Conservation (phyloP, 139 green algal genomes). For the Coelastrella sp. region DNA sequence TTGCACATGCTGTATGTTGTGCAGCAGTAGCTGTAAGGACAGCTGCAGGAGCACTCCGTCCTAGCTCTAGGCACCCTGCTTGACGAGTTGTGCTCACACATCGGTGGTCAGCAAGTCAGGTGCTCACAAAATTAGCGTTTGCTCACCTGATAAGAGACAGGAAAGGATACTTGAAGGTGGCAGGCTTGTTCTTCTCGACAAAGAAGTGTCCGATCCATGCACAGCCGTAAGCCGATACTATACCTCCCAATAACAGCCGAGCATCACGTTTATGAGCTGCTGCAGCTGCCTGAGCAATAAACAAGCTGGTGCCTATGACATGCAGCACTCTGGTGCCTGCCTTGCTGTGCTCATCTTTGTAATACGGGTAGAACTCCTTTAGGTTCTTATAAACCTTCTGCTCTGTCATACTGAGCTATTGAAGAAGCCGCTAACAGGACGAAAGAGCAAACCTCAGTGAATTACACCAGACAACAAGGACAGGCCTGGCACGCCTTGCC, state of each 20-base stretch:
- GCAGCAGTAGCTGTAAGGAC: background rate
- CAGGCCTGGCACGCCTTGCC: too few relatives aligned
- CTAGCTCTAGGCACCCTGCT: too few relatives aligned
- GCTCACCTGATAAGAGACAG: slow-evolving; percentile 34
- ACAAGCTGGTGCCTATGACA: slow-evolving; percentile 46
- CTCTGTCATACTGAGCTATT: too few relatives aligned
- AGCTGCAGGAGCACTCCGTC: too few relatives aligned
- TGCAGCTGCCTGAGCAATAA: slow-evolving; percentile 2
- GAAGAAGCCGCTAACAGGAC: too few relatives aligned
- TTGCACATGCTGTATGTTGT: background rate
- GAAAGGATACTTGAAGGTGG: slow-evolving; percentile 62
- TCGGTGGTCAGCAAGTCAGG: background rate
- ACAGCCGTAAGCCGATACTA: slow-evolving; percentile 47
- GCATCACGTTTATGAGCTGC: background rate
- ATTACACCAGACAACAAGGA: too few relatives aligned
- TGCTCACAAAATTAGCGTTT: background rate
- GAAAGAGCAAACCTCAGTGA: too few relatives aligned
- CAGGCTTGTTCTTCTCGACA: slow-evolving; percentile 55
- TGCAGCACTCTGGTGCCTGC: slow-evolving; percentile 55
- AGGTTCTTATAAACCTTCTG: slow-evolving; percentile 44
- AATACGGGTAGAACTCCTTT: slow-evolving; percentile 60
- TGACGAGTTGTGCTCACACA: background rate
- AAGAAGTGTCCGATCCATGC: slow-evolving; percentile 53
- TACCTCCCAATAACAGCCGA: slow-evolving; percentile 31
- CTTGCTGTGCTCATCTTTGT: slow-evolving; percentile 48